phyloP scores from a whole-genome alignment of 2,329 filamentous ascomycete species.

The Fusarium ambrosium region DNA sequence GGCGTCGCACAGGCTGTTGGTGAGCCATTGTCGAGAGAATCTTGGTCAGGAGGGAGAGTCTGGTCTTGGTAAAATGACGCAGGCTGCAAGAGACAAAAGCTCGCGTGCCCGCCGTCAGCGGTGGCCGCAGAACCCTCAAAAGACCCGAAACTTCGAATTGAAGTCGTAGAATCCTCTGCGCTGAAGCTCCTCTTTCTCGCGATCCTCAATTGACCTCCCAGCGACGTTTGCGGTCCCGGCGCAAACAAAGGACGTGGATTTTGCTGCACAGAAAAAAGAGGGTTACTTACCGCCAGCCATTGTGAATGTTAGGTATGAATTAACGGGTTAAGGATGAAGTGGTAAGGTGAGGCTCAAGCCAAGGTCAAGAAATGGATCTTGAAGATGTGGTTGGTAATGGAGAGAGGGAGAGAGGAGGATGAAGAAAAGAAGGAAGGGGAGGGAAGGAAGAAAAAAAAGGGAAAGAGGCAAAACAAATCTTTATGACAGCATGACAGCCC shows the following conservation, averaged over 20 bases:
- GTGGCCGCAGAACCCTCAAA: conserved; percentile 5
- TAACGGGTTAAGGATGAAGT: conserved; percentile 33
- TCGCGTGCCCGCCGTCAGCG: conserved; percentile 15
- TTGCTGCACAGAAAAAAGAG: background rate
- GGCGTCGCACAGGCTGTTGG: conserved; percentile 18
- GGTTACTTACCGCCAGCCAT: conserved; percentile 62
- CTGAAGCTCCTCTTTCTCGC: conserved; percentile 12
- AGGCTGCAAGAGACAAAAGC: conserved; percentile 37
- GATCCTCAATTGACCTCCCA: conserved; percentile 39
- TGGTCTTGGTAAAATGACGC: conserved; percentile 52
- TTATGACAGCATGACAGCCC: conserved; percentile 58
- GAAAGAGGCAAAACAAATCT: conserved; percentile 53
- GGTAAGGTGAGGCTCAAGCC: conserved; percentile 39
- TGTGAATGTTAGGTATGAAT: conserved; percentile 49
- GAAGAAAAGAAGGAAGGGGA: conserved; percentile 36
- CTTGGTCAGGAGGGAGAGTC: conserved; percentile 30
- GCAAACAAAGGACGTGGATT: conserved; percentile 15
- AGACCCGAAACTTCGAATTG: background rate
- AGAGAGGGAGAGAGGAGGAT: conserved; percentile 28
- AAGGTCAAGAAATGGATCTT: conserved; percentile 26
- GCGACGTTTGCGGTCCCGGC: conserved; percentile 12
- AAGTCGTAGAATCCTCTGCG: conserved; percentile 18
- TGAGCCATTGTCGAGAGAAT: conserved; percentile 26
- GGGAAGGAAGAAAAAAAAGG: conserved; percentile 40
- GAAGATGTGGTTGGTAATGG: conserved; percentile 34